These are phyloP conservation scores for Pilaira anomala DNA, from an alignment of 192 early-diverging fungal species.

Conservation along the genomic window DNA sequence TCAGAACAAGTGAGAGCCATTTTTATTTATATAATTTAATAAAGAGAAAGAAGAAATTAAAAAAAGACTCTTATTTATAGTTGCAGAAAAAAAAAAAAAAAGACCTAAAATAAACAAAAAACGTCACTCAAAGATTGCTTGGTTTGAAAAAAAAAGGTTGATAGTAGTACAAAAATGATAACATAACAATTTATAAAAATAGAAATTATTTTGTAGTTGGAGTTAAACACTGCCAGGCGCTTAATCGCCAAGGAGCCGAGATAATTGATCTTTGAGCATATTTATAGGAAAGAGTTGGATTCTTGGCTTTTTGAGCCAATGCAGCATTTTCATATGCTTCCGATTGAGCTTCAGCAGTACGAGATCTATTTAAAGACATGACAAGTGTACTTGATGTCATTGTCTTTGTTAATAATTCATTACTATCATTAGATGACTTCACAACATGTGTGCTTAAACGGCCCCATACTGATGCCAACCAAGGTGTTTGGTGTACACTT, in stretches of 20 bases:
- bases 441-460: constrained; percentile 39
- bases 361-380: constrained; percentile 25
- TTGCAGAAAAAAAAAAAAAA: background rate
- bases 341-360: constrained; percentile 29
- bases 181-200: too few species aligned
- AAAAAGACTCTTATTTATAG: too few species aligned
- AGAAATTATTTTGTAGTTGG: background rate
- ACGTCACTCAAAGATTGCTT: too few species aligned
- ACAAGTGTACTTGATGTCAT: constrained; percentile 36
- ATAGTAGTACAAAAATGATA: too few species aligned
- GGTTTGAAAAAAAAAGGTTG: too few species aligned
- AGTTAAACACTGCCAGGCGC: constrained; percentile 43
- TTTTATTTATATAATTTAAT: background rate
- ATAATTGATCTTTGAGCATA: constrained; percentile 42
- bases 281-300: background rate
- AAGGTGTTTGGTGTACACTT: constrained; percentile 43
- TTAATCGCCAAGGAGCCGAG: constrained; percentile 45
- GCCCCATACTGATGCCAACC: constrained; percentile 37
- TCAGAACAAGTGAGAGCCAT: constrained; percentile 28
- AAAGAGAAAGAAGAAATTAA: background rate
- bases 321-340: constrained; percentile 40
- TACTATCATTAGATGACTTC: background rate
- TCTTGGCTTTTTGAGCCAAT: constrained; percentile 22
- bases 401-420: constrained; percentile 7
- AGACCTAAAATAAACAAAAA: too few species aligned